A percentile compares a stretch with the other conserved stretches of the same genome.
Evolutionary conservation across 1,284 basidiomycete genomes (phyloP).

Genomic region (Vanrija humicola): DNA sequence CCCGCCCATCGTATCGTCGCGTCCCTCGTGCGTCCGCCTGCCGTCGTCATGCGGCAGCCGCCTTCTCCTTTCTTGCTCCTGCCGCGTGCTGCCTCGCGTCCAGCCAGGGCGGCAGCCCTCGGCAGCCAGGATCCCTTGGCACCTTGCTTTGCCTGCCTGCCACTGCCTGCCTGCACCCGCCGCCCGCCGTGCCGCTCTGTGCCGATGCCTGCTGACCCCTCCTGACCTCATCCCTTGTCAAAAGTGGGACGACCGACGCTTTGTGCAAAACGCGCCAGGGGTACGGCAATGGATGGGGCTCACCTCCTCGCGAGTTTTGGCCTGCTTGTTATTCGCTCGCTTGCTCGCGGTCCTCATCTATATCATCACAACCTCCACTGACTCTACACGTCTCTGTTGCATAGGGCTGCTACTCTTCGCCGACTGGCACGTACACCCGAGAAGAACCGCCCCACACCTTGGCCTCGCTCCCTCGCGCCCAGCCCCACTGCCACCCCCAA

Average conservation of each 20-base stretch:
- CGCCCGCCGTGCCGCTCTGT: too few relatives aligned
- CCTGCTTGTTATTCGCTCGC: neutral
- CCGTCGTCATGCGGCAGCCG: too few relatives aligned
- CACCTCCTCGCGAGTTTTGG: neutral
- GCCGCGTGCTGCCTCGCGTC: too few relatives aligned
- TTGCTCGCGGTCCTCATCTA: neutral
- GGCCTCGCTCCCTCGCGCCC: neutral
- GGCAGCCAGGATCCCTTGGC: too few relatives aligned
- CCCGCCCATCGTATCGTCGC: too few relatives aligned
- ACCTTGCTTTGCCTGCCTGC: too few relatives aligned
- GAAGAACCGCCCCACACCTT: neutral
- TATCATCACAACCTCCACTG: neutral
- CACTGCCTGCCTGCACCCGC: too few relatives aligned
- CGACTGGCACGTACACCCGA: neutral
- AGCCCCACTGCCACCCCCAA: neutral
- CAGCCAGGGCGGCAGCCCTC: too few relatives aligned
- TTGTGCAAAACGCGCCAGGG: neutral
- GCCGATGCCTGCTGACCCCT: too few relatives aligned
- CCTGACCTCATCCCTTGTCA: neutral
- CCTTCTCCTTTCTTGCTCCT: too few relatives aligned
- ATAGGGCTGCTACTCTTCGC: neutral
- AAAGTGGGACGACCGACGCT: slow-evolving; percentile 3
- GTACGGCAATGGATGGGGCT: neutral
- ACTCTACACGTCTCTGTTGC: neutral
- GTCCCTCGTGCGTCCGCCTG: too few relatives aligned